These are phyloP conservation scores for Citrus reticulata DNA, from an alignment of 345 rosid genomes.

Conservation along the genomic window DNA sequence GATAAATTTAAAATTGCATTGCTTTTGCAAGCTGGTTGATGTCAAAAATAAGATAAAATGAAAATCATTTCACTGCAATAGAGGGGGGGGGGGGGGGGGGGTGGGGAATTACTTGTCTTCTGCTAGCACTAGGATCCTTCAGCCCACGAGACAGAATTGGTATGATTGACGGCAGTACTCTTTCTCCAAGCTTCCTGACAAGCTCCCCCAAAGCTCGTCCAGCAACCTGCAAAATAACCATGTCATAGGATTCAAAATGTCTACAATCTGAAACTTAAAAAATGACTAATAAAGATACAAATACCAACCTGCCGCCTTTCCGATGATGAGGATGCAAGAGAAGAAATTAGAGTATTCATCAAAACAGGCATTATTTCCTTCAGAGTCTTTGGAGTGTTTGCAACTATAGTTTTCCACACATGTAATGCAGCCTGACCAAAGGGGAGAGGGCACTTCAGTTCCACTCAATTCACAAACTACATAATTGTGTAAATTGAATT, in stretches of 20 bases:
- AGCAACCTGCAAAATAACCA: conserved; percentile 57
- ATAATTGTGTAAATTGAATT: neutral
- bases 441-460: neutral
- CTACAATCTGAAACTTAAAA: neutral
- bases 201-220: conserved; percentile 95
- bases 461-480: neutral
- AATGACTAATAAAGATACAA: neutral
- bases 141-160: conserved; percentile 85
- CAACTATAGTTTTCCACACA: conserved; percentile 98
- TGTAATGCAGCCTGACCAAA: conserved; percentile 83
- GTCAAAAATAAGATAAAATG: neutral
- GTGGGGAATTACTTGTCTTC: conserved; percentile 67
- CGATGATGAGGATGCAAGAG: conserved; percentile 88
- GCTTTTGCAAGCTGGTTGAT: neutral
- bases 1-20: neutral
- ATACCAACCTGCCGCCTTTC: conserved; percentile 91
- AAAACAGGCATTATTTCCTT: conserved; percentile 97
- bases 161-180: conserved; percentile 96
- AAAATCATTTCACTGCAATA: neutral
- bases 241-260: neutral
- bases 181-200: conserved; percentile 98
- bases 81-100: too few relatives aligned
- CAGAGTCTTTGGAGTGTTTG: conserved; percentile 94
- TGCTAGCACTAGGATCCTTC: conserved; percentile 68
- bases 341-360: conserved; percentile 84